Base-by-base conservation (phyloP, 768 basidiomycete species). In the Roridomyces roridus region DNA sequence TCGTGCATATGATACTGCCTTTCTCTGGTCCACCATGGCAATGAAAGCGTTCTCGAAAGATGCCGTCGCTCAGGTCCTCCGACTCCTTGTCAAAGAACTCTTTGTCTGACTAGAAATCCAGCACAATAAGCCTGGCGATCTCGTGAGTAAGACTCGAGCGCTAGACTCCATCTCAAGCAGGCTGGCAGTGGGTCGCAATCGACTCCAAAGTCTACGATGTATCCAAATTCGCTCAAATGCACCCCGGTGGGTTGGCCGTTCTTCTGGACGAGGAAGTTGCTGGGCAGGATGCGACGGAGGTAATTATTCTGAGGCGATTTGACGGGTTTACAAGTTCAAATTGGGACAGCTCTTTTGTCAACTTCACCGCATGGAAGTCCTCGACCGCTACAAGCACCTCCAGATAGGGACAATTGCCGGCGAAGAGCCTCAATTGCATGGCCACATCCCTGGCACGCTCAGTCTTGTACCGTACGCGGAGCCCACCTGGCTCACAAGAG, bases 151-250 rank as follows among this genome's bases (percentile, higher is more conserved):
- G 31, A 45, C 35, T 26, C 1, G n/a, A 28, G 18, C 20, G 6
- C 25, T 18, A 29, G 34, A 34, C 24, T 14, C 7, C 5, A 14
- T 6, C 3, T 17, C 23, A 39, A 18, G 39, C 23, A 40, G 42
- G 2, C 26, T 1, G 24, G 3, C 20, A 63, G 61, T 56, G 55
- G 49, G 46, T 63, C 17, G 52, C 59, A 20, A 54, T 49, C 24
- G 94, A 96, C 67, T 82, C 85, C 51, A 91, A 91, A 70, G 91
- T 94, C 94, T 86, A 68, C 88, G 95, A 69, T 74, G n/a, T 97
- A 23, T 85, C 87, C 48, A 87, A 85, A 66, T 96, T 97, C 73
- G 84, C 82, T 48, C 79, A 77, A 44, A 76, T 95, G 62, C 95
- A 97, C 66, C 95, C 93, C 1, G 95, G 94, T 44, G 94, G 94